phyloP scores from a whole-genome alignment of 345 rosid genomes.

The Citrus mangshanensis region DNA sequence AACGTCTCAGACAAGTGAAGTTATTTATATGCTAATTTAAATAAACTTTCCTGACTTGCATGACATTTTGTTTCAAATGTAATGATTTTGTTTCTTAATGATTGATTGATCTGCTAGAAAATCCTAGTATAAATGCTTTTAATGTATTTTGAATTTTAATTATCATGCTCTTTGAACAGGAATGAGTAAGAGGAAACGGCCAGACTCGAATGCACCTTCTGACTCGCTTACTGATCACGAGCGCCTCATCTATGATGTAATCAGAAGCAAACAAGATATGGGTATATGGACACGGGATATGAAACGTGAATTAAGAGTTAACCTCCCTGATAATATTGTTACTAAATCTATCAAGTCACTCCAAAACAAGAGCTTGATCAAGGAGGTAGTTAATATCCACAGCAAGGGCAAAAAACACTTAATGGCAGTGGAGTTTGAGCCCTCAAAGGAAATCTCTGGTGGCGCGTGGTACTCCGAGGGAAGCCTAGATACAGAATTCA shows the following conservation, averaged over 20 bases:
- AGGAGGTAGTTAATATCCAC: constrained; percentile 61
- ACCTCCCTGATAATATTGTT: constrained; percentile 28
- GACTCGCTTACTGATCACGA: constrained; percentile 50
- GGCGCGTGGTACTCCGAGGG: constrained; percentile 81
- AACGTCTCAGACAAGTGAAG: not conserved
- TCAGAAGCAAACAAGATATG: constrained; percentile 52
- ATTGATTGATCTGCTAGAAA: not conserved
- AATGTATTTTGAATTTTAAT: not conserved
- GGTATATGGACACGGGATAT: constrained; percentile 54
- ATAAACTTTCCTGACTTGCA: not conserved
- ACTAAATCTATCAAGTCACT: constrained; percentile 45
- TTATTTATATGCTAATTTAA: not conserved
- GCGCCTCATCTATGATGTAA: constrained; percentile 33
- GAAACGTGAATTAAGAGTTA: constrained; percentile 35
- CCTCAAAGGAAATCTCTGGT: constrained; percentile 64
- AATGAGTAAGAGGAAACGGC: constrained; percentile 55
- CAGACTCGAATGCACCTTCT: constrained; percentile 32
- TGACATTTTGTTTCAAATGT: not conserved
- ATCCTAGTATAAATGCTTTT: not conserved
- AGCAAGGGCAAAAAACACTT: constrained; percentile 52
- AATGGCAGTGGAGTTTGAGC: constrained; percentile 62
- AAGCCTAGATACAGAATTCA: constrained; percentile 41
- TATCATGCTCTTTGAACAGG: not conserved
- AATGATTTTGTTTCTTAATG: not conserved
- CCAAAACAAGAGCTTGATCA: constrained; percentile 43